These are phyloP conservation scores for Chamaenerion angustifolium DNA, from an alignment of 345 rosid genomes.

Conservation along the genomic window DNA sequence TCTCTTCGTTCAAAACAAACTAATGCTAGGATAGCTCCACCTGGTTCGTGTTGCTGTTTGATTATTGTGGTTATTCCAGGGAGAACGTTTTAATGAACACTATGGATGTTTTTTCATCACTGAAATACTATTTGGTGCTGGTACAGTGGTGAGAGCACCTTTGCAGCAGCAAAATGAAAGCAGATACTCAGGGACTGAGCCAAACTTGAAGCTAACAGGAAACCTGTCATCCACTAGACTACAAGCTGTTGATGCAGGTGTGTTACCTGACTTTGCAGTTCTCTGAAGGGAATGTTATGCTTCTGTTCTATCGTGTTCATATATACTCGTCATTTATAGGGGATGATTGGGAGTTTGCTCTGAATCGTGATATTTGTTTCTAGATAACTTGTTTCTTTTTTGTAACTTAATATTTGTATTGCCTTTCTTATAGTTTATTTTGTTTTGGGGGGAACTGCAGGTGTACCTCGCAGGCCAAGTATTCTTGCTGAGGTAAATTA, in stretches of 20 bases:
- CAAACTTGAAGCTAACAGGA: conserved; percentile 25
- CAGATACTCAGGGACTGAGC: conserved; percentile 27
- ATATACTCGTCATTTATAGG: too few relatives aligned
- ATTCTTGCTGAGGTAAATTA: conserved; percentile 8
- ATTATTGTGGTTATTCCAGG: too few relatives aligned
- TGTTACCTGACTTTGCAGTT: too few relatives aligned
- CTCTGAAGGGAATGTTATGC: too few relatives aligned
- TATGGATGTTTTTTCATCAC: too few relatives aligned
- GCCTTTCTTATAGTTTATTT: too few relatives aligned
- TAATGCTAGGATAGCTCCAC: conserved; percentile 47
- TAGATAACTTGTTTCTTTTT: too few relatives aligned
- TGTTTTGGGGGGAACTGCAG: neutral
- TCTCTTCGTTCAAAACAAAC: conserved; percentile 52
- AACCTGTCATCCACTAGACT: conserved; percentile 32
- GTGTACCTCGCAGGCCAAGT: conserved; percentile 7
- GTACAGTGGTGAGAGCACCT: conserved; percentile 41
- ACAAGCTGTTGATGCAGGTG: conserved; percentile 33
- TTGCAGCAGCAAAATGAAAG: conserved; percentile 35
- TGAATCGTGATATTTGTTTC: too few relatives aligned
- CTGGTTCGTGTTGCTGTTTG: conserved; percentile 26
- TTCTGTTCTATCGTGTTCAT: too few relatives aligned
- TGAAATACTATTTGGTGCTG: neutral
- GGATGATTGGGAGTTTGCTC: too few relatives aligned
- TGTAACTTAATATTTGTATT: too few relatives aligned
- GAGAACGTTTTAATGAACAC: too few relatives aligned